Conservation (phyloP, 1,284 basidiomycete genomes). For the Ceratobasidium sp. region DNA sequence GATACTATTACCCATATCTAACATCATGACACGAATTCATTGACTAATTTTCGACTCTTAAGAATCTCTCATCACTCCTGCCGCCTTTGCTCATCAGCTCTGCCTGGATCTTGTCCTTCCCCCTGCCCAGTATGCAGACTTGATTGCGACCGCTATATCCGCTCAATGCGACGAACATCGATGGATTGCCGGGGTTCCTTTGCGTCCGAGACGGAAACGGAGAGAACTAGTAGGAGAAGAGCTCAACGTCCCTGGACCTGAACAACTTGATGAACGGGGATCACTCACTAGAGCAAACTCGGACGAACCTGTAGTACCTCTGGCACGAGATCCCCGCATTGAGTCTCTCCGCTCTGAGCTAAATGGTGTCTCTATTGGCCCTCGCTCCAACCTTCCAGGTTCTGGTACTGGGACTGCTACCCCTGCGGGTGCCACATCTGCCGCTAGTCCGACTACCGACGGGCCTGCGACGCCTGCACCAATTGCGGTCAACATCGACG, state of each 20-base stretch:
- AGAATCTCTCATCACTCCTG: conserved; percentile 79
- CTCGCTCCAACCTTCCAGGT: conserved; percentile 16
- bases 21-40: conserved; percentile 17
- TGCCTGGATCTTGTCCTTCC: conserved; percentile 90
- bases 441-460: conserved; percentile 33
- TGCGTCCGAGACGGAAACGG: conserved; percentile 50
- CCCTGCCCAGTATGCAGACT: conserved; percentile 74
- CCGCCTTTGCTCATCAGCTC: conserved; percentile 86
- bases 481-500: conserved; percentile 44
- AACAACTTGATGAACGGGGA: background rate
- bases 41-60: background rate
- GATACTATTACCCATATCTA: background rate
- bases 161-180: conserved; percentile 92
- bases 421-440: conserved; percentile 27
- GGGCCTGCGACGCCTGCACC: conserved; percentile 43
- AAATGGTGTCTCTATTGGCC: conserved; percentile 3
- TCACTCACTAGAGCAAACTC: background rate
- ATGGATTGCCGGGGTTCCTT: conserved; percentile 70
- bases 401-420: conserved; percentile 37
- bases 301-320: background rate
- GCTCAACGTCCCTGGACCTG: background rate
- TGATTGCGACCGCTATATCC: conserved; percentile 86
- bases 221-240: conserved; percentile 16
- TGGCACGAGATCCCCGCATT: conserved; percentile 35
- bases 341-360: conserved; percentile 42